Conservation (phyloP, 129 eudicot genomes). For the Kitagawia praeruptora region DNA sequence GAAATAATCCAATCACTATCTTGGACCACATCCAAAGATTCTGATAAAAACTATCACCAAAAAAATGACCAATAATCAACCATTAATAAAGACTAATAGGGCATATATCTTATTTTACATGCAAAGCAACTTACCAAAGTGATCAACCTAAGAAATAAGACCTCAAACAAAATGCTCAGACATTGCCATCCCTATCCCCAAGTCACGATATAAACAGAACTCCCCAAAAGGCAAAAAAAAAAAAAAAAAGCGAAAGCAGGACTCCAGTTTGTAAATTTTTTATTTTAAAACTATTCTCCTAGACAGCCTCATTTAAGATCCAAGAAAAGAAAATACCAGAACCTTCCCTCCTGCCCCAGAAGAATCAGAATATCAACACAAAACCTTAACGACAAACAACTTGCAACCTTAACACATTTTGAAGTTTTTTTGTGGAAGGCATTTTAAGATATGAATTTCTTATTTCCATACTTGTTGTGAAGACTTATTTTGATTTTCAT, state of each 20-base stretch:
- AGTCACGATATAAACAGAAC: background rate
- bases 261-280: background rate
- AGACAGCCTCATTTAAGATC: background rate
- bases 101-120: background rate
- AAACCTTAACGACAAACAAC: background rate
- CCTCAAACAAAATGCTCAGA: background rate
- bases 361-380: background rate
- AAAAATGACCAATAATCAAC: conserved; percentile 13
- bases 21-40: conserved; percentile 89
- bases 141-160: background rate
- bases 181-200: background rate
- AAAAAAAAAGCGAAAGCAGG: background rate
- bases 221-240: background rate
- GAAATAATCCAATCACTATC: conserved; percentile 83
- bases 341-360: background rate
- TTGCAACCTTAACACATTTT: background rate
- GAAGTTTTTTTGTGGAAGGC: background rate
- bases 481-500: background rate
- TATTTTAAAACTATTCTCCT: background rate
- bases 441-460: background rate
- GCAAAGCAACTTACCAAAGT: background rate
- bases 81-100: background rate
- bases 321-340: background rate
- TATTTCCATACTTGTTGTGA: background rate
- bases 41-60: conserved; percentile 72